Conservation (phyloP, 2,329 filamentous ascomycete genomes). For the Xylaria polymorpha region DNA sequence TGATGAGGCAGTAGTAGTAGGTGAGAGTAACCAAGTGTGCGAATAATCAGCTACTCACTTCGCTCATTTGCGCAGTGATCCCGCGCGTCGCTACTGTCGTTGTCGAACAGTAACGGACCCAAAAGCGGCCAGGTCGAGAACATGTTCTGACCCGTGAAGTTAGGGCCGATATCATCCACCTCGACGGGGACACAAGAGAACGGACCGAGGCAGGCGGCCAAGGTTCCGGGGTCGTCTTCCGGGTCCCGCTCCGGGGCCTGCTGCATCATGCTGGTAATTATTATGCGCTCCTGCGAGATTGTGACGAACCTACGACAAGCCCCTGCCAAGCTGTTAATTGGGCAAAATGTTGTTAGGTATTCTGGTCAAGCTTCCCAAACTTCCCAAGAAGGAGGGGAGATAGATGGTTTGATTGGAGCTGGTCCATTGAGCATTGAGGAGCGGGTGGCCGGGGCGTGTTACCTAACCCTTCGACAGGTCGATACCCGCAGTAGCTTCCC, state of each 20-base stretch:
- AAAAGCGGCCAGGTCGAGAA: conserved; percentile 73
- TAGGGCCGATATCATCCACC: conserved; percentile 46
- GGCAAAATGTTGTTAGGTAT: not conserved
- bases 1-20: too few species aligned
- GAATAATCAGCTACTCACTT: conserved; percentile 56
- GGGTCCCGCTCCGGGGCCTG: conserved; percentile 27
- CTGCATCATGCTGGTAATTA: conserved; percentile 5
- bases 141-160: conserved; percentile 50
- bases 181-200: conserved; percentile 55
- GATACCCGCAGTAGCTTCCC: conserved; percentile 1
- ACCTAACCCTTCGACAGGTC: too few species aligned
- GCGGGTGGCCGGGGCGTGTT: not conserved
- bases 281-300: not conserved
- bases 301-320: not conserved
- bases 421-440: not conserved
- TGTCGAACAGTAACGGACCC: conserved; percentile 78
- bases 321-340: not conserved
- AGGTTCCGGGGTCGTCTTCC: conserved; percentile 50
- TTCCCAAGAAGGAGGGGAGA: not conserved
- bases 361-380: not conserved
- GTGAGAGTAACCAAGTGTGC: too few species aligned
- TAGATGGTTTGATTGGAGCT: not conserved
- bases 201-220: conserved; percentile 56
- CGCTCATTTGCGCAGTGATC: conserved; percentile 85
- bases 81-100: conserved; percentile 77